Evolutionary conservation across 106 monocot genomes (phyloP).

Genomic region (Acanthochlamys bracteata): DNA sequence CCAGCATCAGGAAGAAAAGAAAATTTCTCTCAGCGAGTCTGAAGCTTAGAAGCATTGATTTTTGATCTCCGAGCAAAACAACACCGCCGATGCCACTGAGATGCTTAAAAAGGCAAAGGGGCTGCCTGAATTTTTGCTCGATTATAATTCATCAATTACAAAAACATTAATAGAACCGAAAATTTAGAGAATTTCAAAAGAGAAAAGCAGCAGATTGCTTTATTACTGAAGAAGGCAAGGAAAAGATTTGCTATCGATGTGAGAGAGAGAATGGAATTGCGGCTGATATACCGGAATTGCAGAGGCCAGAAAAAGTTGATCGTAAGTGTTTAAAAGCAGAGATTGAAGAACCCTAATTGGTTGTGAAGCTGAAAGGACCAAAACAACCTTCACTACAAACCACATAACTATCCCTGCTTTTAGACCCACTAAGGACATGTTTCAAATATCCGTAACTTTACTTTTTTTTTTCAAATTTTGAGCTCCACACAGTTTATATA

Average conservation of each 20-base stretch:
- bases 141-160: background rate
- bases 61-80: constrained; percentile 13
- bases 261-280: background rate
- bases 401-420: too few relatives aligned
- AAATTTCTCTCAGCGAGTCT: constrained; percentile 14
- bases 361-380: too few relatives aligned
- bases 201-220: background rate
- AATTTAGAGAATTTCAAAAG: background rate
- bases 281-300: background rate
- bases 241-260: background rate
- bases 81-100: constrained; percentile 11
- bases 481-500: too few relatives aligned
- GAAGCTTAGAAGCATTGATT: constrained; percentile 15
- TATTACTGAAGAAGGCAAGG: background rate
- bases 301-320: background rate
- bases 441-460: too few relatives aligned
- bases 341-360: too few relatives aligned
- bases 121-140: constrained; percentile 18
- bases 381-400: too few relatives aligned
- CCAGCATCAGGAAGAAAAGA: constrained; percentile 12
- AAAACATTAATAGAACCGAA: too few relatives aligned
- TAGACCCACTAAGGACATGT: too few relatives aligned
- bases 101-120: background rate
- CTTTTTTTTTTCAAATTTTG: too few relatives aligned
- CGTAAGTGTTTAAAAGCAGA: too few relatives aligned